phyloP scores from a whole-genome alignment of 345 rosid species.

The Boechera divaricarpa region DNA sequence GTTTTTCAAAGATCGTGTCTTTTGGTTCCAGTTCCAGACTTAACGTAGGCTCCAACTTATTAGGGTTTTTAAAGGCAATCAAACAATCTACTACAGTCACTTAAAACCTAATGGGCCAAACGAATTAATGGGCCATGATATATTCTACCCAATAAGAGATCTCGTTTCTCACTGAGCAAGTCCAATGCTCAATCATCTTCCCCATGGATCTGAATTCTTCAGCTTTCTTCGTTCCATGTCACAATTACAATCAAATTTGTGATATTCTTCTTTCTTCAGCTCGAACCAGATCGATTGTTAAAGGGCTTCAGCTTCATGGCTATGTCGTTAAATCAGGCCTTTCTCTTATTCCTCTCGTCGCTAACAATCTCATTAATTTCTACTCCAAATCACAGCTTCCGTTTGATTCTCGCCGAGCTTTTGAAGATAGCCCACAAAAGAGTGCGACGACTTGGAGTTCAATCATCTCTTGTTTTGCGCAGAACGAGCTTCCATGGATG shows the following conservation, averaged over 20 bases:
- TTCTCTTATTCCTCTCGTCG: slow-evolving; percentile 67
- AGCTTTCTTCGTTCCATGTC: slow-evolving; percentile 39
- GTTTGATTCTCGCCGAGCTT: slow-evolving; percentile 56
- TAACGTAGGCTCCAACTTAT: neutral
- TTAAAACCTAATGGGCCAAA: neutral
- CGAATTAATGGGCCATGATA: neutral
- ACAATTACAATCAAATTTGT: slow-evolving; percentile 56
- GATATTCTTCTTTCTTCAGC: slow-evolving; percentile 67
- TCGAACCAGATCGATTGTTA: slow-evolving; percentile 54
- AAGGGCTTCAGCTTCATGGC: slow-evolving; percentile 82
- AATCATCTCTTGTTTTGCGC: slow-evolving; percentile 74
- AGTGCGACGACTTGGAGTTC: slow-evolving; percentile 93
- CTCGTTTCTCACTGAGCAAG: neutral
- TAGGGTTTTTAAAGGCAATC: neutral
- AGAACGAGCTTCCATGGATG: slow-evolving; percentile 77
- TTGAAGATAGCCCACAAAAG: slow-evolving; percentile 56
- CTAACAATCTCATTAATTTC: slow-evolving; percentile 83
- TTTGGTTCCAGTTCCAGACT: neutral
- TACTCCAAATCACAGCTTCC: slow-evolving; percentile 86
- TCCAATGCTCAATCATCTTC: slow-evolving; percentile 1
- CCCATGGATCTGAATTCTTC: neutral
- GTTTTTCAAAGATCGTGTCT: neutral
- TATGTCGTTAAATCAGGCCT: slow-evolving; percentile 71
- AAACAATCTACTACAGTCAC: neutral
- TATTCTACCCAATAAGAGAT: neutral